Evolutionary conservation across 345 rosid genomes (phyloP).

Genomic region (Gossypium herbaceum): DNA sequence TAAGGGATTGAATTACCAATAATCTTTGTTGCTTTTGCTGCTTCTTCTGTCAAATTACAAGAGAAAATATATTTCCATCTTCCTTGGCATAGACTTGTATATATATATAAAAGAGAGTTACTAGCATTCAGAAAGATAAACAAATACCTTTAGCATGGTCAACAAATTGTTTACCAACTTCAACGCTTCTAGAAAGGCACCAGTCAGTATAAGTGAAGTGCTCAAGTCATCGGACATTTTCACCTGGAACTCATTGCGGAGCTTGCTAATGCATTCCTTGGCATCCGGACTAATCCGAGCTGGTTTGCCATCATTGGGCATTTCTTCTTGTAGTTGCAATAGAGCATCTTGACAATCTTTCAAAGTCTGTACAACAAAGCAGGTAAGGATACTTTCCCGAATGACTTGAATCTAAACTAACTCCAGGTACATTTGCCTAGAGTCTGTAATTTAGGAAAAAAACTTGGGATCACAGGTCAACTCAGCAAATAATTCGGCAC

Average conservation of each 20-base stretch:
- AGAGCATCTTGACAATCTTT: slow-evolving; percentile 69
- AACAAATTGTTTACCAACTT: slow-evolving; percentile 63
- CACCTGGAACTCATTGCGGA: slow-evolving; percentile 50
- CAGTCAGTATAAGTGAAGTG: slow-evolving; percentile 71
- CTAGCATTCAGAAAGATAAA: not conserved
- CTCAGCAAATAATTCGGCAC: not conserved
- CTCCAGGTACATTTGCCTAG: not conserved
- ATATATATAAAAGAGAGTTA: not conserved
- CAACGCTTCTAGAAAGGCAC: slow-evolving; percentile 78
- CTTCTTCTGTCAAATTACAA: slow-evolving; percentile 54
- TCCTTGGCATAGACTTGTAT: too few relatives aligned
- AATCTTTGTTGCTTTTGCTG: slow-evolving; percentile 55
- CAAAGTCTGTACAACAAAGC: slow-evolving; percentile 49
- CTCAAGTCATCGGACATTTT: slow-evolving; percentile 83
- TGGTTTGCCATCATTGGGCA: slow-evolving; percentile 33
- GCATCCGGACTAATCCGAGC: slow-evolving; percentile 45
- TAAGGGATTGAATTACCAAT: slow-evolving; percentile 55
- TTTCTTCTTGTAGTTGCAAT: slow-evolving; percentile 40
- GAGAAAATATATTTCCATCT: not conserved
- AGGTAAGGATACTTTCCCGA: not conserved
- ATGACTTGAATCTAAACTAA: not conserved
- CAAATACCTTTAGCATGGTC: slow-evolving; percentile 55
- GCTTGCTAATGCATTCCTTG: slow-evolving; percentile 44
- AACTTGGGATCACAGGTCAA: not conserved
- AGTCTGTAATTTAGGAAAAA: not conserved